These are phyloP conservation scores for Phytophthora ohioensis DNA, from an alignment of 352 stramenopile species.

Conservation along the genomic window DNA sequence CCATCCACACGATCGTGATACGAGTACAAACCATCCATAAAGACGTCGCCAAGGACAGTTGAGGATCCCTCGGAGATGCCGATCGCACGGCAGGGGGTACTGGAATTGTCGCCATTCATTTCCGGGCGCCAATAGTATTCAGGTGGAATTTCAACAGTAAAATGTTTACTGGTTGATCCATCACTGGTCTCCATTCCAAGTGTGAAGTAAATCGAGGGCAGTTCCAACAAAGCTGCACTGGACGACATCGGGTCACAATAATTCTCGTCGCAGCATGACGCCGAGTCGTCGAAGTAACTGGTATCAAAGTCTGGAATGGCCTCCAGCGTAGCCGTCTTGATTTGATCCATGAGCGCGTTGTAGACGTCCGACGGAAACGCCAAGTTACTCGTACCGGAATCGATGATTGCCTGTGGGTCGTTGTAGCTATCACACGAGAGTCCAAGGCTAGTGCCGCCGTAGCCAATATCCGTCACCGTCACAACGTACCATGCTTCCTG, in stretches of 20 bases:
- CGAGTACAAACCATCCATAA: slow-evolving; percentile 85
- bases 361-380: slow-evolving; percentile 81
- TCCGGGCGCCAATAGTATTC: slow-evolving; percentile 88
- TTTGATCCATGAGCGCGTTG: slow-evolving; percentile 75
- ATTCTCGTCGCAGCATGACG: slow-evolving; percentile 71
- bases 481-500: slow-evolving; percentile 87
- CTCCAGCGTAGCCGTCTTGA: slow-evolving; percentile 62
- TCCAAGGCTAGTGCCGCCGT: slow-evolving; percentile 62
- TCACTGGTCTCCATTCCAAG: slow-evolving; percentile 64
- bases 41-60: slow-evolving; percentile 83
- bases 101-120: slow-evolving; percentile 70
- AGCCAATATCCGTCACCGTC: slow-evolving; percentile 79
- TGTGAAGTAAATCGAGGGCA: slow-evolving; percentile 84
- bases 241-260: slow-evolving; percentile 77
- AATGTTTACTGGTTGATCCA: slow-evolving; percentile 67
- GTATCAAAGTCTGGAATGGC: slow-evolving; percentile 70
- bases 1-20: slow-evolving; percentile 75
- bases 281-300: slow-evolving; percentile 76
- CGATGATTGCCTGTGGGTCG: slow-evolving; percentile 79
- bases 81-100: slow-evolving; percentile 70
- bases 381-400: slow-evolving; percentile 87
- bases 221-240: slow-evolving; percentile 55
- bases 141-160: slow-evolving; percentile 83
- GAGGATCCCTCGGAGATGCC: slow-evolving; percentile 79
- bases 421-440: slow-evolving; percentile 79